Conservation (phyloP, 306 rosid genomes). For the Castanea sativa region DNA sequence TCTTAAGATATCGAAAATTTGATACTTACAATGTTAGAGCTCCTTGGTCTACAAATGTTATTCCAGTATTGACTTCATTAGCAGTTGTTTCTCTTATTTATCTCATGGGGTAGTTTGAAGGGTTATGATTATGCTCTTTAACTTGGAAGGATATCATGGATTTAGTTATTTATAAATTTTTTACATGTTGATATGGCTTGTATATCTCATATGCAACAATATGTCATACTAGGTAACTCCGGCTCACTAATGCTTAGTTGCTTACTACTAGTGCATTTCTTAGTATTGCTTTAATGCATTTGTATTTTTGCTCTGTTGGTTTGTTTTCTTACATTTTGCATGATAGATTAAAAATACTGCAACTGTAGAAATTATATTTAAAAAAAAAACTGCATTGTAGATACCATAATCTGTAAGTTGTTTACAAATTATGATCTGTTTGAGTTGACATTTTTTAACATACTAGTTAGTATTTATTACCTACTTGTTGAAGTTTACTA, state of each 20-base stretch:
- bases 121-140: not conserved
- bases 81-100: not conserved
- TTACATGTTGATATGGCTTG: not conserved
- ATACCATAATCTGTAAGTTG: not conserved
- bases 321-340: not conserved
- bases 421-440: constrained; percentile 8
- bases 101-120: not conserved
- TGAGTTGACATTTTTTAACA: constrained; percentile 16
- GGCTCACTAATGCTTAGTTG: not conserved
- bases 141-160: not conserved
- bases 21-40: not conserved
- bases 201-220: constrained; percentile 1
- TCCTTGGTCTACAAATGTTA: not conserved
- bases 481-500: constrained; percentile 23
- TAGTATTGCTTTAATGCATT: constrained; percentile 9
- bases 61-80: not conserved
- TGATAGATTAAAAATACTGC: constrained; percentile 8
- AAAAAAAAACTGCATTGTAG: not conserved
- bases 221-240: constrained; percentile 8
- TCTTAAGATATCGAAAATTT: not conserved
- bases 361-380: not conserved
- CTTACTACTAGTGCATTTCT: constrained; percentile 10
- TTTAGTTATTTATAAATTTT: constrained; percentile 4
- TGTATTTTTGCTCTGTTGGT: constrained; percentile 11
- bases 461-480: constrained; percentile 13